Percentiles rank a stretch among this genome's conserved stretches.
phyloP scores from a whole-genome alignment of 805 yeast species.

The Sugiyamaella mastotermitis region DNA sequence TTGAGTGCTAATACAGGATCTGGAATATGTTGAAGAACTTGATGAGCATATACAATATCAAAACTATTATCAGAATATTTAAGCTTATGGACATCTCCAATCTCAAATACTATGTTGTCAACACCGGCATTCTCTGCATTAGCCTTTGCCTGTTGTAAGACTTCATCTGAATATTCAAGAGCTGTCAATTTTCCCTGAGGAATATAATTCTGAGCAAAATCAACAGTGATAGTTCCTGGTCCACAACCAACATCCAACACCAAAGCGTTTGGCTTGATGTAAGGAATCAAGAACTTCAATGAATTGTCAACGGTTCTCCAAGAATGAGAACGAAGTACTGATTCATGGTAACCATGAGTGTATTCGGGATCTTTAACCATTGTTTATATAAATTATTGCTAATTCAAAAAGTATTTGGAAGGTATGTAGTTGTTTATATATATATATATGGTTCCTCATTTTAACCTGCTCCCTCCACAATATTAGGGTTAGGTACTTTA shows the following conservation, averaged over 20 bases:
- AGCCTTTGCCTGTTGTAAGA: slow-evolving; percentile 27
- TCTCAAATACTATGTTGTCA: slow-evolving; percentile 23
- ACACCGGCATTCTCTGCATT: slow-evolving; percentile 13
- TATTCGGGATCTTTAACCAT: slow-evolving; percentile 12
- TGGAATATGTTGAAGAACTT: slow-evolving; percentile 34
- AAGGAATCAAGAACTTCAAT: slow-evolving; percentile 25
- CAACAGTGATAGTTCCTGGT: slow-evolving; percentile 37
- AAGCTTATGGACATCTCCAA: slow-evolving; percentile 30
- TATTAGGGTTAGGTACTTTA: too few relatives aligned
- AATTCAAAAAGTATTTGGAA: not conserved
- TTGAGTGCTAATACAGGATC: slow-evolving; percentile 31
- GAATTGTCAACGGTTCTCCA: slow-evolving; percentile 34
- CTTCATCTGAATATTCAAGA: slow-evolving; percentile 29
- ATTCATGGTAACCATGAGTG: slow-evolving; percentile 23
- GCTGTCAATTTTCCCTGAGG: slow-evolving; percentile 30
- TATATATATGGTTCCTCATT: too few relatives aligned
- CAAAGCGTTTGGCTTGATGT: slow-evolving; percentile 24
- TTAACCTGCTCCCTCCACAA: too few relatives aligned
- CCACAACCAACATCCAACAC: slow-evolving; percentile 41
- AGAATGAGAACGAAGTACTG: slow-evolving; percentile 26
- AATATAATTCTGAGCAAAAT: slow-evolving; percentile 30
- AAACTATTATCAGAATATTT: slow-evolving; percentile 34
- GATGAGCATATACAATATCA: slow-evolving; percentile 37
- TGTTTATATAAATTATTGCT: slow-evolving; percentile 2
- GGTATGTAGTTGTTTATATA: not conserved